Conservation (phyloP, 2,329 filamentous ascomycete species). For the Knufia petricola region DNA sequence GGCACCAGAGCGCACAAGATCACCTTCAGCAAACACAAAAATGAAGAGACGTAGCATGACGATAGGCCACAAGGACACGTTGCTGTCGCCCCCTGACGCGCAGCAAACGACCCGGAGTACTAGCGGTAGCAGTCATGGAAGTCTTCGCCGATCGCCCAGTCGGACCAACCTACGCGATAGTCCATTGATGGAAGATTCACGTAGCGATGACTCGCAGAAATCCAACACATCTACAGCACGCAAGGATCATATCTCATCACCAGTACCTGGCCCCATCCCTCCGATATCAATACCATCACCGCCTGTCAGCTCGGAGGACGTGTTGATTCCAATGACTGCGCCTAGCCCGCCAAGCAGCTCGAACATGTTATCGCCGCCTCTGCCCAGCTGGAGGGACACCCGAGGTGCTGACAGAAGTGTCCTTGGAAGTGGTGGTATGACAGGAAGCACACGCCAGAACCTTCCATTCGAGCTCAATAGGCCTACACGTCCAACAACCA, state of each 20-base stretch:
- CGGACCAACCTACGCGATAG: neutral
- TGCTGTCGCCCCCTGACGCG: neutral
- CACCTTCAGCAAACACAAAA: conserved; percentile 4
- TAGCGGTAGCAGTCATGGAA: neutral
- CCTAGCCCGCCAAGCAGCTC: neutral
- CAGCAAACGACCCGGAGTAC: neutral
- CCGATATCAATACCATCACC: neutral
- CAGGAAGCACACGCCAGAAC: neutral
- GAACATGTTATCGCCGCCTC: neutral
- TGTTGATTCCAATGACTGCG: neutral
- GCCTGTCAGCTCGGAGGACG: neutral
- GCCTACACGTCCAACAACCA: neutral
- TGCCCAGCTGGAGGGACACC: neutral
- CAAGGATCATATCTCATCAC: neutral
- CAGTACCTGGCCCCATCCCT: neutral
- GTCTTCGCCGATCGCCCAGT: neutral
- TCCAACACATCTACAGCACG: neutral
- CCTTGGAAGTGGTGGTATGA: neutral
- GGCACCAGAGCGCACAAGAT: neutral
- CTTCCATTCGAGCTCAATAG: conserved; percentile 4
- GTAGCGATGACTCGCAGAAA: neutral
- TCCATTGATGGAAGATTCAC: neutral
- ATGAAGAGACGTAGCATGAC: conserved; percentile 7
- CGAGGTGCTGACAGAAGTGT: neutral
- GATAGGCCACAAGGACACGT: neutral